Evolutionary conservation across 2,329 filamentous ascomycete genomes (phyloP).

Genomic region (Colletotrichum tamarilloi): DNA sequence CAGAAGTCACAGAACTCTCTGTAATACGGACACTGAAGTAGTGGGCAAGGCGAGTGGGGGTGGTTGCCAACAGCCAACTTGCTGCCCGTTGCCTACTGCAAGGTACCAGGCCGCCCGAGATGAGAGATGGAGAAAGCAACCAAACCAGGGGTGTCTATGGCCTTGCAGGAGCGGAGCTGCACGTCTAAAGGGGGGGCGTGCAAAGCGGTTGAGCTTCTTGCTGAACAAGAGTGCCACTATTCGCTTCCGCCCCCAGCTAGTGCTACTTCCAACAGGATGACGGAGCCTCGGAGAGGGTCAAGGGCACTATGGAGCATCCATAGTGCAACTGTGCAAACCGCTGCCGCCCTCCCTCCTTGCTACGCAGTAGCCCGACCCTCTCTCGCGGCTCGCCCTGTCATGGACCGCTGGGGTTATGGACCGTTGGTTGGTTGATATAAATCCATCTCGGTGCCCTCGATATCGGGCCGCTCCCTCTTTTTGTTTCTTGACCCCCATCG

Average conservation of each 20-base stretch:
- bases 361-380: background rate
- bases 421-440: slow-evolving; percentile 36
- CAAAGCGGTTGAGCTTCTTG: slow-evolving; percentile 11
- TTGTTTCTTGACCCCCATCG: slow-evolving; percentile 21
- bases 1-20: too few species aligned
- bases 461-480: slow-evolving; percentile 16
- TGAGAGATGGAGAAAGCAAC: slow-evolving; percentile 26
- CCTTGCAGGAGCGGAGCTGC: slow-evolving; percentile 34
- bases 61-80: background rate
- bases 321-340: background rate
- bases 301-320: background rate
- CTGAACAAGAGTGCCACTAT: slow-evolving; percentile 8
- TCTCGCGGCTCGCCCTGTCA: slow-evolving; percentile 12
- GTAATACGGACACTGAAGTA: too few species aligned
- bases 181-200: slow-evolving; percentile 28
- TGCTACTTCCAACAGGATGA: background rate
- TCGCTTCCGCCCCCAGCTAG: slow-evolving; percentile 9
- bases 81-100: background rate
- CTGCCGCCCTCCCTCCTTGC: slow-evolving; percentile 7
- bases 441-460: slow-evolving; percentile 26
- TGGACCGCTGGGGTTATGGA: slow-evolving; percentile 9
- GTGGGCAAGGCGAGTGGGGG: background rate
- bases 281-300: slow-evolving; percentile 4
- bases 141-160: background rate
- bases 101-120: slow-evolving; percentile 22